phyloP scores from a whole-genome alignment of 768 basidiomycete genomes.

The Termitomyces sp. region DNA sequence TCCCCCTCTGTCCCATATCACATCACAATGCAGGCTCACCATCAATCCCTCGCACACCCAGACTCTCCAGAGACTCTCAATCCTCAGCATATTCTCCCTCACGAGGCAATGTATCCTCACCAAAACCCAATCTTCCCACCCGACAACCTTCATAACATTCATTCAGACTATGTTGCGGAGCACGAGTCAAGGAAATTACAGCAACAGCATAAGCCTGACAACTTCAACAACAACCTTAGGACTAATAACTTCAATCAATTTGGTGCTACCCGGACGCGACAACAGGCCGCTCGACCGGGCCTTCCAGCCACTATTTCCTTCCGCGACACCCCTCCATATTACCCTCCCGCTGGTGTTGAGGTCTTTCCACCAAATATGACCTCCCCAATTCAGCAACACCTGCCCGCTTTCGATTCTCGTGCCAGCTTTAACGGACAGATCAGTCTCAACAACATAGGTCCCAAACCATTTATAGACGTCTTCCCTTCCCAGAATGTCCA shows the following conservation, averaged over 20 bases:
- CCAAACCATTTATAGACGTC: slow-evolving; percentile 30
- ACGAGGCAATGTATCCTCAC: slow-evolving; percentile 35
- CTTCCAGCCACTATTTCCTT: slow-evolving; percentile 34
- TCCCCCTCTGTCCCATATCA: slow-evolving; percentile 60
- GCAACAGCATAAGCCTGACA: slow-evolving; percentile 33
- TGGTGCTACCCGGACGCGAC: slow-evolving; percentile 41
- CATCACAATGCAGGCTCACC: slow-evolving; percentile 45
- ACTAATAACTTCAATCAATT: slow-evolving; percentile 30
- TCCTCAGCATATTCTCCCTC: slow-evolving; percentile 32
- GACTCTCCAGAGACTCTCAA: slow-evolving; percentile 49
- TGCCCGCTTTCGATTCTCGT: slow-evolving; percentile 36
- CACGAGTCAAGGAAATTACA: slow-evolving; percentile 36
- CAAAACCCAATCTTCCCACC: slow-evolving; percentile 33
- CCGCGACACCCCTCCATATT: slow-evolving; percentile 33
- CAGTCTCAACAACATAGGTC: slow-evolving; percentile 23
- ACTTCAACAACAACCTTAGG: slow-evolving; percentile 31
- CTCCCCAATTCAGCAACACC: slow-evolving; percentile 38
- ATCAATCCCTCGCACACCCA: slow-evolving; percentile 38
- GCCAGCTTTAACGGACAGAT: slow-evolving; percentile 28
- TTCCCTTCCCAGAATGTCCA: slow-evolving; percentile 24
- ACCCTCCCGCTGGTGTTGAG: slow-evolving; percentile 30
- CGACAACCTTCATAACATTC: slow-evolving; percentile 37
- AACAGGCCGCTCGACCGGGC: slow-evolving; percentile 33
- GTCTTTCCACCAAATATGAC: slow-evolving; percentile 36
- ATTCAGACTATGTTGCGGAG: slow-evolving; percentile 37